Base-by-base conservation (phyloP, 306 rosid species). In the Carpinus fangiana region DNA sequence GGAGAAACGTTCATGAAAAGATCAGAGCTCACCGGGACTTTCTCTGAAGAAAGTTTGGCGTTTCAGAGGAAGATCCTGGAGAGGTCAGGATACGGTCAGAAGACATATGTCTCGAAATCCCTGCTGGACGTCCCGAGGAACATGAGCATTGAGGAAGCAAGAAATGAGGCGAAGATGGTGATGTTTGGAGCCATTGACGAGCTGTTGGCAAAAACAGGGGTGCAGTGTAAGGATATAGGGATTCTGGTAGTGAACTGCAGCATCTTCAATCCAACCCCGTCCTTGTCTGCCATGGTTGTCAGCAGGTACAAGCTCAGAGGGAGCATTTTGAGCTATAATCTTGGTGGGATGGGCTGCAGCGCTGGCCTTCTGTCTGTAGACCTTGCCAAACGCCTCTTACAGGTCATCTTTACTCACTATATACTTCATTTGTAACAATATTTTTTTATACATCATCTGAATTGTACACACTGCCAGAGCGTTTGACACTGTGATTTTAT, bases 31-130 rank as follows among this genome's bases (percentile, higher is more conserved):
- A 66, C 50, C 8, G 48, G 72, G 48, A 16, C 26, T 38, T 66
- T 66, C 50, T 36, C 72, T 12, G 51, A 38, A n/a, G 72, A 66
- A 38, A 66, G 72, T 38, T 66, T 66, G 1, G 72, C 16, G n/a
- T 66, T 66, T 66, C 72, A 66, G 18, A 66, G 18, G 72, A 66
- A 66, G 72, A 66, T 66, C 10, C 18, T 66, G 28, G 72, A 66
- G 23, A 66, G 51, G 72, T 38, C 72, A 18, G 72, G 72, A 7
- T 41, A 66, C 38, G 72, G 72, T 4, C 12, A 66, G 12, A 36
- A 66, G 23, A 66, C 72, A 41, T 66, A 66, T 66, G 21, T 7
- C 2, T n/a, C 72, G 14, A 36, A 17, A 66, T 16, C 72, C 3
- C 21, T 66, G 21, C 41, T 66, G 50, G 72, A 66, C 0, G 72